Percentiles rank a stretch among this genome's conserved stretches.
These are phyloP conservation scores for Hansfordia pulvinata DNA, from an alignment of 2,329 filamentous ascomycete genomes.

Conservation along the genomic window DNA sequence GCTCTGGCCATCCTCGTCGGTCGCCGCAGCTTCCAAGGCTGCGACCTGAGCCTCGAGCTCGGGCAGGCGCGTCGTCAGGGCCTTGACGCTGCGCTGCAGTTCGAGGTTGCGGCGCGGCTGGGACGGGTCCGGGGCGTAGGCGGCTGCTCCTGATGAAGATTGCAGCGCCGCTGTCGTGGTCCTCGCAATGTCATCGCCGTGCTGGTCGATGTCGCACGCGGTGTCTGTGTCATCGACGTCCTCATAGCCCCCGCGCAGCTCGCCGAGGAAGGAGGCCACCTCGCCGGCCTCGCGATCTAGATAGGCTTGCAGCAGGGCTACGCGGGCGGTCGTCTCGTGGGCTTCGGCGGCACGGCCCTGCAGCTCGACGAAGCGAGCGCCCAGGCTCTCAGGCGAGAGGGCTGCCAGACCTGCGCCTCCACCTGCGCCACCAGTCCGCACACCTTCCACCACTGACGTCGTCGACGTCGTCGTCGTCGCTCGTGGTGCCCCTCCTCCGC, in stretches of 20 bases:
- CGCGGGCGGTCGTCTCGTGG: slow-evolving; percentile 40
- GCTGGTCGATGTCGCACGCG: too few species aligned
- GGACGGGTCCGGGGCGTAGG: slow-evolving; percentile 39
- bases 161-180: too few species aligned
- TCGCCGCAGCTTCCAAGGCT: slow-evolving; percentile 20
- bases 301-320: slow-evolving; percentile 41
- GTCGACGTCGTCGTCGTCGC: too few species aligned
- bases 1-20: slow-evolving; percentile 44
- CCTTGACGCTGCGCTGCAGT: slow-evolving; percentile 55
- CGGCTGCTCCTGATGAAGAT: too few species aligned
- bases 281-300: slow-evolving; percentile 34
- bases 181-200: background rate
- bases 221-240: too few species aligned
- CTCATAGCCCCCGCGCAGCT: slow-evolving; percentile 24
- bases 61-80: slow-evolving; percentile 49
- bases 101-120: slow-evolving; percentile 61
- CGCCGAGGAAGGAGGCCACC: slow-evolving; percentile 23
- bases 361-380: slow-evolving; percentile 37
- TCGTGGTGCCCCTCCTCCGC: too few species aligned
- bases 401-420: too few species aligned
- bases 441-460: too few species aligned
- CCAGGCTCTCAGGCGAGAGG: slow-evolving; percentile 34
- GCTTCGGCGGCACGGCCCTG: slow-evolving; percentile 38
- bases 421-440: too few species aligned
- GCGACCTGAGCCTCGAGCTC: slow-evolving; percentile 48